Evolutionary conservation across 768 basidiomycete species (phyloP).

Genomic region (Mycena albidolilacea): DNA sequence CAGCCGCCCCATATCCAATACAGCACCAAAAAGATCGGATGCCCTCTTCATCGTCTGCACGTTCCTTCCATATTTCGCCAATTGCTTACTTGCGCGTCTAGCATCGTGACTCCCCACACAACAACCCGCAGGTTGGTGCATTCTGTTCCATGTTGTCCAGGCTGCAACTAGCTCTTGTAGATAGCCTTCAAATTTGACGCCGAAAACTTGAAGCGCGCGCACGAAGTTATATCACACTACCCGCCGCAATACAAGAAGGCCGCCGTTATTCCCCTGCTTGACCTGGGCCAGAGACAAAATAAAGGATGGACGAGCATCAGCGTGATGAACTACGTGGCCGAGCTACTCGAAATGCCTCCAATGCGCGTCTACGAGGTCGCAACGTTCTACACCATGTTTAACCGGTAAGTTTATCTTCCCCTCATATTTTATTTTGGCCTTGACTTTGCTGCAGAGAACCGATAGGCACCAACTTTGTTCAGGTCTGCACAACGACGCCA

Average conservation of each 20-base stretch:
- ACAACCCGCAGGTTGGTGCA: slow-evolving; percentile 79
- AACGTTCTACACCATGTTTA: slow-evolving; percentile 99
- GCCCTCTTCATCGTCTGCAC: slow-evolving; percentile 87
- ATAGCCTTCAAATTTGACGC: slow-evolving; percentile 91
- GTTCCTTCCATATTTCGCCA: slow-evolving; percentile 20
- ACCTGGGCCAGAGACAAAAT: slow-evolving; percentile 97
- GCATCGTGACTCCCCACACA: slow-evolving; percentile 96
- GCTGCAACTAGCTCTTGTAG: slow-evolving; percentile 54
- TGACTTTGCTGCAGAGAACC: slow-evolving; percentile 75
- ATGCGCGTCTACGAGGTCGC: slow-evolving; percentile 99
- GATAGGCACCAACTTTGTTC: slow-evolving; percentile 93
- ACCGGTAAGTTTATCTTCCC: slow-evolving; percentile 71
- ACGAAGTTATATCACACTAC: slow-evolving; percentile 94
- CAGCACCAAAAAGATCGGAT: slow-evolving; percentile 74
- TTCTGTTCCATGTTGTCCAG: slow-evolving; percentile 1
- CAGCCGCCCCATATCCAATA: slow-evolving; percentile 59
- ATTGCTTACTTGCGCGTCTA: slow-evolving; percentile 51
- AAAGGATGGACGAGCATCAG: slow-evolving; percentile 98
- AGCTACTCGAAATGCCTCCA: slow-evolving; percentile 92
- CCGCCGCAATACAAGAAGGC: slow-evolving; percentile 99
- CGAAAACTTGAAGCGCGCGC: slow-evolving; percentile 87
- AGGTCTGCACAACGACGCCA: slow-evolving; percentile 99
- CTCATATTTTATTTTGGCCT: not conserved
- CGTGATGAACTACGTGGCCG: slow-evolving; percentile 99
- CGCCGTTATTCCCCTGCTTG: slow-evolving; percentile 95